Percentiles rank a stretch among this genome's conserved stretches.
Evolutionary conservation across 2,329 filamentous ascomycete genomes (phyloP).

Genomic region (Arthrobotrys sinensis): DNA sequence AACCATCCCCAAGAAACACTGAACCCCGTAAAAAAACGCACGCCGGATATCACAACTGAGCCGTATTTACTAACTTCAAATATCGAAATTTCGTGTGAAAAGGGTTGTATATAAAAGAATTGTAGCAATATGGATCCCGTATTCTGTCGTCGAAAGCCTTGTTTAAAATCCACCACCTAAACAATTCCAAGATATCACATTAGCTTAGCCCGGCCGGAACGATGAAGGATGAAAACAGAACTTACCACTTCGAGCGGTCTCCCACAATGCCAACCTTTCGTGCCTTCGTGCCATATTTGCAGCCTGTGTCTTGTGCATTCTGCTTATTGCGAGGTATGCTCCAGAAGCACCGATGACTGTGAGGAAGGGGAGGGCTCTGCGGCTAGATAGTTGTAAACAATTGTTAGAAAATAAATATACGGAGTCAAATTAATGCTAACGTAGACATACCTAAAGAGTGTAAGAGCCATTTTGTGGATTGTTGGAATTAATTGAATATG

Average conservation of each 20-base stretch:
- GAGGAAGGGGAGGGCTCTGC: constrained; percentile 55
- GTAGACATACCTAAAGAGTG: constrained; percentile 49
- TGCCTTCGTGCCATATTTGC: constrained; percentile 42
- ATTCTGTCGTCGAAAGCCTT: neutral
- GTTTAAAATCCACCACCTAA: constrained; percentile 57
- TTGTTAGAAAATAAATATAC: constrained; percentile 6
- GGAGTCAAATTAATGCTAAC: neutral
- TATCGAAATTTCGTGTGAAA: no score
- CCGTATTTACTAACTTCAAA: neutral
- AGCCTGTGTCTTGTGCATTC: constrained; percentile 38
- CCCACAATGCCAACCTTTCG: constrained; percentile 51
- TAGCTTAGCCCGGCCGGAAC: no score
- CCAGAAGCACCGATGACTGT: constrained; percentile 57
- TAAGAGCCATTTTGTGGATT: constrained; percentile 46
- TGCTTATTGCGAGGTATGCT: constrained; percentile 53
- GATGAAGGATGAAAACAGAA: neutral
- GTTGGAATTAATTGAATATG: constrained; percentile 6
- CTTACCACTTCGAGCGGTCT: constrained; percentile 59
- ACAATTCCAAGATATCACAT: no score
- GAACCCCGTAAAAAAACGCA: neutral
- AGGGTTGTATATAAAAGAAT: neutral
- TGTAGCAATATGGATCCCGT: neutral
- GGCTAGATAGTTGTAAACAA: constrained; percentile 27
- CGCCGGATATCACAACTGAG: constrained; percentile 14
- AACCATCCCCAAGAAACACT: neutral